These are phyloP conservation scores for Epichloe sylvatica DNA, from an alignment of 2,329 filamentous ascomycete species.

Conservation along the genomic window DNA sequence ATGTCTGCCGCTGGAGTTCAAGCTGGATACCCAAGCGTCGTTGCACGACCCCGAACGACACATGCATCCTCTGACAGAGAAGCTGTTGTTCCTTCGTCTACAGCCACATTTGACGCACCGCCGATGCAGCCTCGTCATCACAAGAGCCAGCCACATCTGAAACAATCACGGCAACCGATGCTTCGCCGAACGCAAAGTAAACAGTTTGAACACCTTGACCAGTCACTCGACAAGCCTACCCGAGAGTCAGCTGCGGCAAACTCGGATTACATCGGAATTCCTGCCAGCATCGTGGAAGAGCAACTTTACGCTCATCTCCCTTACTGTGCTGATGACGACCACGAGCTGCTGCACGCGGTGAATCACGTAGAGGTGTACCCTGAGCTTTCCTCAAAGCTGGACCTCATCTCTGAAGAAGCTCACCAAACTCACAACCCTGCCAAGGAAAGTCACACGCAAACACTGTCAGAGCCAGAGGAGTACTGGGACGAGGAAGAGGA, in stretches of 20 bases:
- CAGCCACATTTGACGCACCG: conserved; percentile 10
- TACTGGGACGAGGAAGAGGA: conserved; percentile 71
- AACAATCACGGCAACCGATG: conserved; percentile 24
- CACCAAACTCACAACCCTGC: conserved; percentile 10
- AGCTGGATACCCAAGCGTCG: not conserved
- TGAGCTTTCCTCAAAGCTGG: conserved; percentile 15
- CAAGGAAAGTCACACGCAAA: conserved; percentile 13
- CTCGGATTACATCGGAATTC: conserved; percentile 7
- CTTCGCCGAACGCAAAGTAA: conserved; percentile 33
- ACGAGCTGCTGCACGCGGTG: conserved; percentile 11
- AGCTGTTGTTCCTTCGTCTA: not conserved
- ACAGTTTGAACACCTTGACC: conserved; percentile 18
- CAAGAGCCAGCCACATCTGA: conserved; percentile 41
- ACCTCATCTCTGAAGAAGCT: conserved; percentile 20
- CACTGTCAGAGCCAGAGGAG: conserved; percentile 42
- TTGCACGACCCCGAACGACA: conserved; percentile 1
- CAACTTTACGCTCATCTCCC: conserved; percentile 13
- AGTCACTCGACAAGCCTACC: conserved; percentile 3
- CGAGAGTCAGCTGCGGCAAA: not conserved
- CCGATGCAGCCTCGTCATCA: conserved; percentile 31
- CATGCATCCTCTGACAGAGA: conserved; percentile 4
- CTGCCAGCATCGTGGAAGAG: conserved; percentile 5
- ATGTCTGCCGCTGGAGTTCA: conserved; percentile 3
- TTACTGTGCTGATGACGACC: conserved; percentile 12
- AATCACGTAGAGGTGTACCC: conserved; percentile 13